Base-by-base conservation (phyloP, 83 land plant species). In the Picea mariana region DNA sequence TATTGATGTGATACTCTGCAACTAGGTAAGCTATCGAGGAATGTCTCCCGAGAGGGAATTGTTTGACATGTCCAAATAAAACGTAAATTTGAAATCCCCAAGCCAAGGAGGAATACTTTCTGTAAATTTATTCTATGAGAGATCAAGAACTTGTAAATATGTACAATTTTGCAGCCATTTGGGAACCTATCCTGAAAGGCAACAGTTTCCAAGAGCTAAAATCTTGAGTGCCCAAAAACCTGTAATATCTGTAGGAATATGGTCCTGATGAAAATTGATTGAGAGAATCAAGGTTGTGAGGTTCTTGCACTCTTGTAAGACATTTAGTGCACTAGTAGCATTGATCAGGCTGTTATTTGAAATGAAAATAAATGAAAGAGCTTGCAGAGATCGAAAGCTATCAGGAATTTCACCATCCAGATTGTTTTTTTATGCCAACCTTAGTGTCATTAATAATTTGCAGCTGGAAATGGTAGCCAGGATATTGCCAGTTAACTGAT, bases 61-160 rank as follows among this genome's bases (percentile, higher is more conserved):
- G 68, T 92, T 92, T 9, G 92, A 92, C 34, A 92, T 31, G 63
- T 89, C 94, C 92, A 92, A 84, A 84, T 89, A 92, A 73, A 89
- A 85, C 83, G 89, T 67, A 77, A 79, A 73, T 15, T 83, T 80
- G 80, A 87, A 71, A 13, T 67, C 20, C 59, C 91, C 94, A 52
- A 92, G 58, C 94, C 90, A 89, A 26, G 78, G 26, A 73, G 92
- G 94, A 47, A 89, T 86, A 24, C 77, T 82, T 11, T 88, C 94
- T 38, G 40, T 47, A 62, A 92, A 82, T 13, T 84, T 87, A 79
- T 92, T 92, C 94, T 90, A 92, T 1, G 94, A 92, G 79, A 92
- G 81, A 76, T 92, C 94, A 18, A 92, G 91, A 18, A 92, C 86
- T 42, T 86, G 83, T 60, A 92, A 69, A 64, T 83, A 82, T 59